phyloP scores from a whole-genome alignment of 2,329 filamentous ascomycete genomes.

The Clonostachys solani region DNA sequence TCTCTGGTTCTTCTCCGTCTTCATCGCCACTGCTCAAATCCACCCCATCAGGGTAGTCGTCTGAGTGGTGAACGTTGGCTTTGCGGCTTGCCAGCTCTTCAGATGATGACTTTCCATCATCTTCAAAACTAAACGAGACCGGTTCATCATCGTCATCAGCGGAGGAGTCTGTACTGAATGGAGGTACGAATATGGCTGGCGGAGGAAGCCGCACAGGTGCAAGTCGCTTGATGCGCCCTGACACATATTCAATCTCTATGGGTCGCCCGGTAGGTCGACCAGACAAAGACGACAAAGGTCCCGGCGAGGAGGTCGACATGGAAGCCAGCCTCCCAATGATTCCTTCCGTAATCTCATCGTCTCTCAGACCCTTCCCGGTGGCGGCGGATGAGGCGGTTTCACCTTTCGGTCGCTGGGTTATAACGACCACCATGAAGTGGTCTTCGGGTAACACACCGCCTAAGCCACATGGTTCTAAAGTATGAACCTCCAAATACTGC shows the following conservation, averaged over 20 bases:
- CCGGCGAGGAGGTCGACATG: constrained; percentile 17
- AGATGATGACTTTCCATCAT: constrained; percentile 19
- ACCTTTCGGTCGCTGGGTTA: constrained; percentile 37
- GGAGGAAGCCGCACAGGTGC: constrained; percentile 46
- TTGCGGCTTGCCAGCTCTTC: constrained; percentile 23
- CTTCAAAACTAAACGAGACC: constrained; percentile 11
- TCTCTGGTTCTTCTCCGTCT: constrained; percentile 31
- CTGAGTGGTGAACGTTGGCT: constrained; percentile 30
- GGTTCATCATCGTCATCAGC: constrained; percentile 18
- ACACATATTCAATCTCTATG: constrained; percentile 41
- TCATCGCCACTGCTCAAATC: constrained; percentile 36
- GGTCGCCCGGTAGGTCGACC: constrained; percentile 1
- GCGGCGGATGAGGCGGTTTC: constrained; percentile 4
- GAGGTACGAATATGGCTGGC: constrained; percentile 45
- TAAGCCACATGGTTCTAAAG: constrained; percentile 53
- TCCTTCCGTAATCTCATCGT: constrained; percentile 26
- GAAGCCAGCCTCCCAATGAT: constrained; percentile 36
- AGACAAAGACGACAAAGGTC: not conserved
- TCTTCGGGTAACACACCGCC: constrained; percentile 59
- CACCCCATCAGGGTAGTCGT: constrained; percentile 32
- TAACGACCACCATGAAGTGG: constrained; percentile 55
- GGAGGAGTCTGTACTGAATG: constrained; percentile 35
- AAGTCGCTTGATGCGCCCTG: constrained; percentile 33
- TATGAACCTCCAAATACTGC: constrained; percentile 28
- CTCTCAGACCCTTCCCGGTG: constrained; percentile 4